Evolutionary conservation across 768 basidiomycete genomes (phyloP), one percentile per base, ranked within the genome.

Genomic region (Pulveroboletus sp.): DNA sequence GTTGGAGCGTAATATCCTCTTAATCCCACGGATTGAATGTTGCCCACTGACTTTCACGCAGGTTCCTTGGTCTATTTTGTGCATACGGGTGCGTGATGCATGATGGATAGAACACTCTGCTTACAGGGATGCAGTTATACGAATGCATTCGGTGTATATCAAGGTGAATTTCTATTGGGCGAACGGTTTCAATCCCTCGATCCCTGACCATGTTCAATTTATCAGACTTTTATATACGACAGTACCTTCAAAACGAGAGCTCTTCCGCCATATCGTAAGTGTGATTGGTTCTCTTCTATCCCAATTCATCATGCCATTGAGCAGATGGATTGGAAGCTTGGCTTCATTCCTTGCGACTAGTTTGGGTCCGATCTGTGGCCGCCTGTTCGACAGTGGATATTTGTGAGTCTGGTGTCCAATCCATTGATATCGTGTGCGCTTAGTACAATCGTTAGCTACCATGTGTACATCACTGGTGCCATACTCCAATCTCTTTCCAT

Each of bases 261-360:
- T 22, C 61, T 1, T 64, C 61, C 2, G 40, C 63, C 3, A 19
- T 64, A 35, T 64, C 63, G 60, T 64, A 22, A 38, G 63, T 42
- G 14, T 12, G 6, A 12, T 24, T 12, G 5, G 3, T 9, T 12
- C 8, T 4, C n/a, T 20, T 9, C 19, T 5, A 2, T 17, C 16
- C 1, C 14, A 26, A 2, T 2, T 19, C 16, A 44, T 2, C 45
- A 23, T 5, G 16, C 8, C 12, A 7, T 45, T n/a, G 8, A 34
- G 5, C n/a, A 64, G 63, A 46, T 65, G 63, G 63, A 57, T 65
- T 10, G 63, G 63, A 22, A 56, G 63, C 42, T 22, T 65, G 34
- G 24, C 23, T n/a, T 12, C 42, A 0, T 56, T 63, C 35, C 53
- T 65, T 2, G 26, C 57, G 6, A 57, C 59, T 9, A 55, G 20